Evolutionary conservation across 1,284 basidiomycete genomes (phyloP).

Genomic region (Microstroma glucosiphilum): DNA sequence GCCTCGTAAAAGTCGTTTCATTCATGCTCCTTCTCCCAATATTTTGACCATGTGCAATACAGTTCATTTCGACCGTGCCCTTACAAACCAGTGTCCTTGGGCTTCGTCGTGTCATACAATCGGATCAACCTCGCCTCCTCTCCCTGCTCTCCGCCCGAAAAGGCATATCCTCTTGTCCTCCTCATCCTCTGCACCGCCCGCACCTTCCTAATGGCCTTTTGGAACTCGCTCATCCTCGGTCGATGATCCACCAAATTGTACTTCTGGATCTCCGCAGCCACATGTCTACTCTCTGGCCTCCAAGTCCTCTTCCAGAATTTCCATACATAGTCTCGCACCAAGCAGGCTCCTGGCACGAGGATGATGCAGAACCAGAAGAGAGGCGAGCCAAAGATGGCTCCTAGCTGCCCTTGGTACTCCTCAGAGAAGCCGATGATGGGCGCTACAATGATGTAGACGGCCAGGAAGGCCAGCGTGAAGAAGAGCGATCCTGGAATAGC

Average conservation of each 20-base stretch:
- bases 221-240: slow-evolving; percentile 85
- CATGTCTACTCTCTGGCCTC: slow-evolving; percentile 82
- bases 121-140: slow-evolving; percentile 45
- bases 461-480: slow-evolving; percentile 89
- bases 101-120: slow-evolving; percentile 47
- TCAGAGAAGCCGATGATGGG: slow-evolving; percentile 77
- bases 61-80: background rate
- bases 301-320: slow-evolving; percentile 64
- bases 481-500: slow-evolving; percentile 79
- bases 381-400: slow-evolving; percentile 74
- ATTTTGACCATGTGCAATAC: no score
- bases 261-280: slow-evolving; percentile 84
- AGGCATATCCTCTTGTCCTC: slow-evolving; percentile 47
- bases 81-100: slow-evolving; percentile 4
- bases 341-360: slow-evolving; percentile 78
- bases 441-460: slow-evolving; percentile 79
- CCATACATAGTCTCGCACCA: slow-evolving; percentile 66
- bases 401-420: slow-evolving; percentile 56
- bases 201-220: slow-evolving; percentile 50
- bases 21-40: no score
- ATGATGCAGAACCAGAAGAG: slow-evolving; percentile 86
- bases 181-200: slow-evolving; percentile 47
- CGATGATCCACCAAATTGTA: slow-evolving; percentile 96
- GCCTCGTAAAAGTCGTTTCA: no score
- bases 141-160: slow-evolving; percentile 30